Evolutionary conservation across 1,284 basidiomycete genomes (phyloP).

Genomic region (Golubevia sp.): DNA sequence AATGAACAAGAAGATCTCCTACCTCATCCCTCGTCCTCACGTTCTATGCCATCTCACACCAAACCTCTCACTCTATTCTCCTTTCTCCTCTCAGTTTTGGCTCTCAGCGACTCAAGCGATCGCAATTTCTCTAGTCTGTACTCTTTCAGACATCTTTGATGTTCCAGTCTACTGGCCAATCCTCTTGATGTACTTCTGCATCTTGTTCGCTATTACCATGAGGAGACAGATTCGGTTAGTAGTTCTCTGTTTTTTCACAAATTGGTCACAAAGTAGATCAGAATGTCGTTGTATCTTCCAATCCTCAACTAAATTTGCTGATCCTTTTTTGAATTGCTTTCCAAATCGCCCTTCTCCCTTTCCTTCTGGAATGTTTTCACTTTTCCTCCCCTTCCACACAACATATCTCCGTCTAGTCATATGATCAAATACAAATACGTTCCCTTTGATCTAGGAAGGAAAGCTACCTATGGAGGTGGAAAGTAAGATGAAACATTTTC

Average conservation of each 20-base stretch:
- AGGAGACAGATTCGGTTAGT: constrained; percentile 58
- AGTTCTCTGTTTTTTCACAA: background rate
- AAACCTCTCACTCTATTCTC: too few relatives aligned
- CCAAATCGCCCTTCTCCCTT: background rate
- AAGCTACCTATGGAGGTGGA: constrained; percentile 12
- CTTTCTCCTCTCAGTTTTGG: constrained; percentile 41
- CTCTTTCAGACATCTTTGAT: constrained; percentile 40
- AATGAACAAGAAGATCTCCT: background rate
- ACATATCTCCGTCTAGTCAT: constrained; percentile 19
- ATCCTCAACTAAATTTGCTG: too few relatives aligned
- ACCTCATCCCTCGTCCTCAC: background rate
- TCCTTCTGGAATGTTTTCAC: too few relatives aligned
- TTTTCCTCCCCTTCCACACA: too few relatives aligned
- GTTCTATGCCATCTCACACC: too few relatives aligned
- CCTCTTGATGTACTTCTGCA: constrained; percentile 57
- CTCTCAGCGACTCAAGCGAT: constrained; percentile 53
- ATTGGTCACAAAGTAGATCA: too few relatives aligned
- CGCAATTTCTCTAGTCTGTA: constrained; percentile 39
- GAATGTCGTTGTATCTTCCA: too few relatives aligned
- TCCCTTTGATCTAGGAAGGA: constrained; percentile 53
- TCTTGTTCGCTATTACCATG: constrained; percentile 59
- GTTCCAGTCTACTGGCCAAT: constrained; percentile 61
- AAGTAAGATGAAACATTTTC: background rate
- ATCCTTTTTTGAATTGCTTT: background rate
- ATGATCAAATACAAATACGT: constrained; percentile 60